phyloP scores from a whole-genome alignment of 495 filamentous ascomycete genomes.

The Eremomyces bilateralis region DNA sequence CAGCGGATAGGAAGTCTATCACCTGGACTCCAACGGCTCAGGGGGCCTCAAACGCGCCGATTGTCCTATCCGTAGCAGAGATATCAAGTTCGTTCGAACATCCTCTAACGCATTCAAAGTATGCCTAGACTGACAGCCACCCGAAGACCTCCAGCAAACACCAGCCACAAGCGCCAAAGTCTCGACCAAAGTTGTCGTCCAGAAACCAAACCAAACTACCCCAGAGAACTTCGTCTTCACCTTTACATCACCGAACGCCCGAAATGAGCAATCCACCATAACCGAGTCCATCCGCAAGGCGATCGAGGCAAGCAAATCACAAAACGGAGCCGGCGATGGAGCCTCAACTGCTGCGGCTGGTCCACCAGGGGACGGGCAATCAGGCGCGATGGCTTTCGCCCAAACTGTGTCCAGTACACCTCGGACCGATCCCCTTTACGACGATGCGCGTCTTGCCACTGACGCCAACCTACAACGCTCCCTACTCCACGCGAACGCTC shows the following conservation, averaged over 20 bases:
- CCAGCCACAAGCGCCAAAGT: constrained; percentile 64
- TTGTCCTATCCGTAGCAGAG: constrained; percentile 47
- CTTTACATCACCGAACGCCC: constrained; percentile 62
- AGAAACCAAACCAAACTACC: constrained; percentile 30
- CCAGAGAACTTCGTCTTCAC: constrained; percentile 59
- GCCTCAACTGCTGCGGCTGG: constrained; percentile 12
- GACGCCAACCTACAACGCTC: constrained; percentile 70
- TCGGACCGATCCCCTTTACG: constrained; percentile 37
- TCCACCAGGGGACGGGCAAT: constrained; percentile 13
- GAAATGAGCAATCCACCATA: constrained; percentile 63
- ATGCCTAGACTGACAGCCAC: constrained; percentile 32
- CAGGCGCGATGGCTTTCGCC: constrained; percentile 37
- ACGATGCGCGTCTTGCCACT: constrained; percentile 47
- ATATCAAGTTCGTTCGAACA: constrained; percentile 28
- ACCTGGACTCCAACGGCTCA: constrained; percentile 54
- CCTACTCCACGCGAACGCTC: constrained; percentile 51
- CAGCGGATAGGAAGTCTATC: constrained; percentile 44
- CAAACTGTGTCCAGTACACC: constrained; percentile 25
- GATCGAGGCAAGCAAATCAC: constrained; percentile 45
- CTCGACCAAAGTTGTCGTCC: constrained; percentile 70
- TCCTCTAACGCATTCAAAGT: neutral
- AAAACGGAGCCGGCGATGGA: constrained; percentile 22
- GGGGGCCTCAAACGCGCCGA: constrained; percentile 2
- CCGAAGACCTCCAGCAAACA: constrained; percentile 70
- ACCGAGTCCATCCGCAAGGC: constrained; percentile 59